Percentiles rank a stretch among this genome's conserved stretches.
Evolutionary conservation across 2,329 filamentous ascomycete species (phyloP).

Genomic region (Colletotrichum limetticola): DNA sequence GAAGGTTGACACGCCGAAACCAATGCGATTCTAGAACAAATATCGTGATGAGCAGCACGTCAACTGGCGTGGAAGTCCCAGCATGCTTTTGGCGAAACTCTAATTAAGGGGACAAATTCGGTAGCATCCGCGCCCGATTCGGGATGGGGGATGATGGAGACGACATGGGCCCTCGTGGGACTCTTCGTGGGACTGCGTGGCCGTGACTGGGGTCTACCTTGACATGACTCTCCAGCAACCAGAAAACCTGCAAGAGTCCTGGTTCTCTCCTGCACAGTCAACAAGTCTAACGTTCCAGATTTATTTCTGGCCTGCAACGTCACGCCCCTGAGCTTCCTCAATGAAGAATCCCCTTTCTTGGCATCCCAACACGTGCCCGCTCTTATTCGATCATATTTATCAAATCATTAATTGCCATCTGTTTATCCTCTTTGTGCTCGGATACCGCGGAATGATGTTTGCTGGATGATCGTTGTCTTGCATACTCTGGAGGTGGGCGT

Average conservation of each 20-base stretch:
- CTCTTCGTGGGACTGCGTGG: neutral
- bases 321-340: neutral
- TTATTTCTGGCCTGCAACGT: neutral
- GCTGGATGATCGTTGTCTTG: neutral
- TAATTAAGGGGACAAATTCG: slow-evolving; percentile 15
- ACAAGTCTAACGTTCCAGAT: slow-evolving; percentile 13
- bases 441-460: neutral
- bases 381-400: neutral
- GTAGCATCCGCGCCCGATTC: slow-evolving; percentile 19
- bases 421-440: neutral
- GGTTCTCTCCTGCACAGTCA: neutral
- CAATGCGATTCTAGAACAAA: neutral
- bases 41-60: neutral
- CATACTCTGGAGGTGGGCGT: neutral
- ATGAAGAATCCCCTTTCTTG: neutral
- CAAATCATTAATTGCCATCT: neutral
- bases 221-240: neutral
- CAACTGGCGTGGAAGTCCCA: neutral
- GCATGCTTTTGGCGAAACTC: slow-evolving; percentile 3
- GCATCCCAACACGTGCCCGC: neutral
- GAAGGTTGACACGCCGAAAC: neutral
- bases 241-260: neutral
- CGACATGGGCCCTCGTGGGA: neutral
- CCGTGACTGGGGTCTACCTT: slow-evolving; percentile 1
- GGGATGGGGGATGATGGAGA: slow-evolving; percentile 4